phyloP scores from a whole-genome alignment of 345 rosid genomes.

The Reutealis trisperma region DNA sequence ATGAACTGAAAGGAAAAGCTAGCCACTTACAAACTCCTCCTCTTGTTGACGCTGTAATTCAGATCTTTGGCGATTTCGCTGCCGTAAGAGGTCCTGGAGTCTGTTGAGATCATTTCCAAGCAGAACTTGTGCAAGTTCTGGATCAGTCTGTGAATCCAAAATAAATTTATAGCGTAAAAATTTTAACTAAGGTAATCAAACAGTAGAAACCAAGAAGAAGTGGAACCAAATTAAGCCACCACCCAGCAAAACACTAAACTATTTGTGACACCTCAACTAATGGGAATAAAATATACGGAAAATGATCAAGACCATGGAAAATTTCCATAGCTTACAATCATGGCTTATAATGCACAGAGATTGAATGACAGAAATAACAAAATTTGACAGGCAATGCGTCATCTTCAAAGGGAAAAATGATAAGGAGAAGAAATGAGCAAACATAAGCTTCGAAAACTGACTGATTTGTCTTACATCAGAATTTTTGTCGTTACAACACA shows the following conservation, averaged over 20 bases:
- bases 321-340: not conserved
- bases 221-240: not conserved
- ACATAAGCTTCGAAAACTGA: slow-evolving; percentile 1
- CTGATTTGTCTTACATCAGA: not conserved
- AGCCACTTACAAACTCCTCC: slow-evolving; percentile 73
- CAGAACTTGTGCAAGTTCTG: slow-evolving; percentile 86
- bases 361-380: not conserved
- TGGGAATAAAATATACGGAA: not conserved
- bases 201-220: not conserved
- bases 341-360: not conserved
- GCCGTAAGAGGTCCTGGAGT: slow-evolving; percentile 70
- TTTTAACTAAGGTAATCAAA: not conserved
- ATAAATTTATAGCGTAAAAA: slow-evolving; percentile 9
- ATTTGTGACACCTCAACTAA: not conserved
- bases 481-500: not conserved
- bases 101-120: slow-evolving; percentile 82
- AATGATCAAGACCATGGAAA: not conserved
- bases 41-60: slow-evolving; percentile 63
- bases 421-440: not conserved
- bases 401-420: not conserved
- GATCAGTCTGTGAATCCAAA: slow-evolving; percentile 55
- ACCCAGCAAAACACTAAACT: not conserved
- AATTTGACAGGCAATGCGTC: not conserved
- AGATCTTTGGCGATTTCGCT: slow-evolving; percentile 72
- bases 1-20: slow-evolving; percentile 18